Percentiles rank a stretch among this genome's conserved stretches.
Conservation (phyloP, 2,329 filamentous ascomycete species). For the Fusarium hainanense region DNA sequence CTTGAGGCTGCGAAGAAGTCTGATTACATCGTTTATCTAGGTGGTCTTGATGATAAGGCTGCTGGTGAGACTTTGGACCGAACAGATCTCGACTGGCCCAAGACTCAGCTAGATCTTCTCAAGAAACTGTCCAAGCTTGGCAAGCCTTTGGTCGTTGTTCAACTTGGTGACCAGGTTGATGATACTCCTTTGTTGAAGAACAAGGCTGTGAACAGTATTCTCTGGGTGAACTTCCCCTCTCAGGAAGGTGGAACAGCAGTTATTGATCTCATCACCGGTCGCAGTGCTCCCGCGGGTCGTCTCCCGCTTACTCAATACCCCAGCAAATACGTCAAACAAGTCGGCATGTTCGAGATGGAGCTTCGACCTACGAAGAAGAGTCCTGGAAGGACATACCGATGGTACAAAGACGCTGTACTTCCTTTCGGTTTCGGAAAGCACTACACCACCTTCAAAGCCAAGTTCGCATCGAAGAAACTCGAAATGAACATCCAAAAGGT, state of each 20-base stretch:
- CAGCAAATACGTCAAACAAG: neutral
- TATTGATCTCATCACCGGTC: neutral
- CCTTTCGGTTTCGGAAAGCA: constrained; percentile 10
- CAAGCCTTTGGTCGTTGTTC: constrained; percentile 1
- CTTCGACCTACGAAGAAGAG: neutral
- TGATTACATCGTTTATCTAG: constrained; percentile 4
- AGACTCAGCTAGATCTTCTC: neutral
- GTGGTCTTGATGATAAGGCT: constrained; percentile 5
- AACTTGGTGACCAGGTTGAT: neutral
- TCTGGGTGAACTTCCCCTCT: constrained; percentile 15
- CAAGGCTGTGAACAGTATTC: constrained; percentile 15
- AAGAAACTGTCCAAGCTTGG: neutral
- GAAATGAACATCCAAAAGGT: constrained; percentile 1
- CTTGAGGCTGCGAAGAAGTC: neutral
- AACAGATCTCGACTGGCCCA: constrained; percentile 3
- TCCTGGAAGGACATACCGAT: constrained; percentile 9
- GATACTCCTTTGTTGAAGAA: constrained; percentile 2
- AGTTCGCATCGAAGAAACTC: neutral
- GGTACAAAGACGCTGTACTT: neutral
- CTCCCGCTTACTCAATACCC: neutral
- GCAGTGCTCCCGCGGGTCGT: neutral
- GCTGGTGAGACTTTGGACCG: constrained; percentile 4
- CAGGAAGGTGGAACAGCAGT: constrained; percentile 12
- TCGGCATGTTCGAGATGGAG: constrained; percentile 5
- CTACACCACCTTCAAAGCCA: constrained; percentile 13